Base-by-base conservation (phyloP, 208 protist species). In the Leishmania lainsoni region DNA sequence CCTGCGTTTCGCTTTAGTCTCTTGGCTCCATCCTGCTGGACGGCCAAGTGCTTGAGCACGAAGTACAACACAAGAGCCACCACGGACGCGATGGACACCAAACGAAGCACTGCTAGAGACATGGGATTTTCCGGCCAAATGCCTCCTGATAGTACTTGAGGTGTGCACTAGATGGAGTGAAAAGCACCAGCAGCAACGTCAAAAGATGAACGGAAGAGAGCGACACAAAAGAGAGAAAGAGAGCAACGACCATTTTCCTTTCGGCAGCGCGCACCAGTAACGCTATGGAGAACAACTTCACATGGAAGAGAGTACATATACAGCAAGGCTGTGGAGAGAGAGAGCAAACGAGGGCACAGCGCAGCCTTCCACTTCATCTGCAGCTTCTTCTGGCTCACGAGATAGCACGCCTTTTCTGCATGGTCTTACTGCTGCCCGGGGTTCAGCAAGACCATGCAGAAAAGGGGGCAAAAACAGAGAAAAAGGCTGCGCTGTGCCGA, bases 381-480 rank as follows among this genome's bases (percentile, higher is more conserved):
- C 9, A 85, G 71, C 81, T 98, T 98, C 76, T 98, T 96, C 84
- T 98, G 93, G 32, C 95, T 98, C 12, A 99, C 96, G 32, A 98
- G 80, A 58, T 12, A 51, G 66, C 45, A 63, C 79, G 75, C 81
- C 76, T 78, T 89, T 79, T 45, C 42, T 59, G 71, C 68, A 48
- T 76, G 20, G 12, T 51, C 49, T 29, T 3, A 29, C 49, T 10
- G 49, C 42, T 59, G 14, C 14, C 6, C 29, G 10, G 17, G 3
- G 17, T 29, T 59, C 51, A 26, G 71, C 9, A 8, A 17, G 68
- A 42, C n/a, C 20, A 17, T 54, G 49, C 10, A 54, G 29, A 42
- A 54, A 16, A 56, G 10, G 42, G 49, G 20, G n/a, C 45, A 5
- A 75, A 5, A 59, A 42, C 42, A 45, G 52, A 12, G 52, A 51